Conservation (phyloP, 768 basidiomycete species). For the Symmetrospora coprosmae region DNA sequence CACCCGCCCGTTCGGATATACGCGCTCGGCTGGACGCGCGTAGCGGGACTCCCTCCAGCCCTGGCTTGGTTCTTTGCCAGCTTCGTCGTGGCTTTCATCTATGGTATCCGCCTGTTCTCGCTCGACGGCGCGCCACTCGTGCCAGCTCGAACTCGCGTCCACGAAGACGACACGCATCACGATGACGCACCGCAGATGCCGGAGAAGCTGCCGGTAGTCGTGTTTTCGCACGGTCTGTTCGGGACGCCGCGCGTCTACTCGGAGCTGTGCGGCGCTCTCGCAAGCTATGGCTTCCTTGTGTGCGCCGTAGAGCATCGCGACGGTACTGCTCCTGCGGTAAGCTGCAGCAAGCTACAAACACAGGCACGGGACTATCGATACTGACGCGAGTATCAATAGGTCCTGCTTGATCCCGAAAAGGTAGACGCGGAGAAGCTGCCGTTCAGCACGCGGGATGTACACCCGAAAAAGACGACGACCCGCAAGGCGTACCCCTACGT, state of each 20-base stretch:
- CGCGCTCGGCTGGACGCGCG: neutral
- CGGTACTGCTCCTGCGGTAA: conserved; percentile 47
- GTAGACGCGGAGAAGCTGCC: no score
- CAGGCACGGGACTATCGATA: no score
- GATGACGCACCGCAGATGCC: neutral
- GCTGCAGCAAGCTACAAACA: neutral
- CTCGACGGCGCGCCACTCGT: neutral
- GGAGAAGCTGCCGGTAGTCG: conserved; percentile 45
- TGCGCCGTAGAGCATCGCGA: conserved; percentile 68
- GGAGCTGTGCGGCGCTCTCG: conserved; percentile 55
- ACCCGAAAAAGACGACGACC: no score
- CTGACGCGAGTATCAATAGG: neutral
- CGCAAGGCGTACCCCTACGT: no score
- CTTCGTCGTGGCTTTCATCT: neutral
- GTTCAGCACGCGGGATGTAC: no score
- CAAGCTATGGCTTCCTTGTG: conserved; percentile 62
- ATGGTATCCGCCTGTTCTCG: neutral
- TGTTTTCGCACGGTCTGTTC: conserved; percentile 76
- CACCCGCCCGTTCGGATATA: neutral
- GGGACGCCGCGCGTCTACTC: conserved; percentile 54
- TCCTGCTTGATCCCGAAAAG: neutral
- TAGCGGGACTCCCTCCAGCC: neutral
- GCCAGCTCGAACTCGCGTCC: no score
- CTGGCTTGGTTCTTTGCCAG: neutral
- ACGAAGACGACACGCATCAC: no score